Base-by-base conservation (phyloP, 768 basidiomycete species). In the Clitopilus hobsonii region DNA sequence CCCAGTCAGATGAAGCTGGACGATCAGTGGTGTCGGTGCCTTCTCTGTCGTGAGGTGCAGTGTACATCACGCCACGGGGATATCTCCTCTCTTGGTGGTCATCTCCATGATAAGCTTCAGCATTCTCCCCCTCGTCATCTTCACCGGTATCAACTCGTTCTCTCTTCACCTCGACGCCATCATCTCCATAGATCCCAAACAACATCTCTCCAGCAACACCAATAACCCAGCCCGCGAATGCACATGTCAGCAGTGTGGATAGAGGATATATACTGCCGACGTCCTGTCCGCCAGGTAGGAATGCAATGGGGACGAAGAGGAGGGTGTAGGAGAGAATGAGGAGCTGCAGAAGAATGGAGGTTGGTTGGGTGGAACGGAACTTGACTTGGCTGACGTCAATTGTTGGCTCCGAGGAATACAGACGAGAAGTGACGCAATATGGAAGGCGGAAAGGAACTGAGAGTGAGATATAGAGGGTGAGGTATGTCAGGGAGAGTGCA, bases 241-340 rank as follows among this genome's bases (percentile, higher is more conserved):
- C 68, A 22, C 74, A 75, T 1, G 68, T 60, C 52, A 88, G 76
- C 75, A 83, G 83, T 10, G 73, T 73, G 1, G 79, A 81, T 27
- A 85, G 56, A 50, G 81, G 73, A 65, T 88, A 89, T 16, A 79
- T 64, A 0, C 83, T 79, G 0, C 82, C 84, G 11, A 87, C 58
- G 4, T 74, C 62, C 4, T 50, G 20, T 26, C 25, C 49, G 11
- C 67, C 58, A 8, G 70, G 71, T 25, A 83, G 63, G 13, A 71
- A 59, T 25, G 79, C 62, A 1, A 84, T 85, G 8, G 77, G 72
- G 6, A 74, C 25, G 24, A 50, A 50, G 7, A 50, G 77, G 2
- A 84, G 59, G 3, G 80, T 50, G 82, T 84, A 89, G 6, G 80
- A 78, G 41, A 88, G 66, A 23, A 75, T 60, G 56, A 86, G 84